Conservation (phyloP, 192 early-diverging fungal genomes). For the Backusella tuberculispora region DNA sequence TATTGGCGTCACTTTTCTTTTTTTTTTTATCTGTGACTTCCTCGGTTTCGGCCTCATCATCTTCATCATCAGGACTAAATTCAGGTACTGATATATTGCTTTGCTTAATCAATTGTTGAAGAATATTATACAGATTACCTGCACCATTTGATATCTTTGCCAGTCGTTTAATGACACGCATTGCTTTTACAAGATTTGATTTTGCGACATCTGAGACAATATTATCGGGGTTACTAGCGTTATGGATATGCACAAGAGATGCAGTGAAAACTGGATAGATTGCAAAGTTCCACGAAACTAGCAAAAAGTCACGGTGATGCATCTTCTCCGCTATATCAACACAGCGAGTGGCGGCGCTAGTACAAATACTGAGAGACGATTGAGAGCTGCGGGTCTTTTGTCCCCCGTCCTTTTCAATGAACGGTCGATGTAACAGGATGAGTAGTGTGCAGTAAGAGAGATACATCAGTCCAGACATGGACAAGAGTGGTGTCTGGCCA, state of each 20-base stretch:
- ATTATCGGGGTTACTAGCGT: constrained; percentile 26
- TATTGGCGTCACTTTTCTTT: not conserved
- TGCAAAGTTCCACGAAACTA: constrained; percentile 42
- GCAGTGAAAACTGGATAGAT: constrained; percentile 43
- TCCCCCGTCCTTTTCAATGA: constrained; percentile 41
- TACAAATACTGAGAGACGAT: constrained; percentile 45
- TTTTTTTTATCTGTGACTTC: not conserved
- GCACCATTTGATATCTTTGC: constrained; percentile 27
- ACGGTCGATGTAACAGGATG: constrained; percentile 59
- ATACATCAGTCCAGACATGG: constrained; percentile 45
- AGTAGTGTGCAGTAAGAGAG: constrained; percentile 55
- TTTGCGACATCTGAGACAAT: constrained; percentile 32
- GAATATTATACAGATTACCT: constrained; percentile 21
- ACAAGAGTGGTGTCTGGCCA: constrained; percentile 33
- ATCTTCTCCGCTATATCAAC: constrained; percentile 42
- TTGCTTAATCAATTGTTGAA: constrained; percentile 26
- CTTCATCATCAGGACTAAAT: not conserved
- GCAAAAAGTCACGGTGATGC: constrained; percentile 41
- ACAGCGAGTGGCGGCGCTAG: constrained; percentile 40
- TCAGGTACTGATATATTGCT: constrained; percentile 17
- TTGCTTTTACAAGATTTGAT: constrained; percentile 31
- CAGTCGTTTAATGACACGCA: constrained; percentile 29
- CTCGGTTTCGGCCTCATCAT: not conserved
- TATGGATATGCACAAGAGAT: constrained; percentile 37
- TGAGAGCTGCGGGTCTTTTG: constrained; percentile 28